A percentile compares a stretch with the other conserved stretches of the same genome.
These are phyloP conservation scores for Castanea mollissima DNA, from an alignment of 306 rosid genomes.

Conservation along the genomic window DNA sequence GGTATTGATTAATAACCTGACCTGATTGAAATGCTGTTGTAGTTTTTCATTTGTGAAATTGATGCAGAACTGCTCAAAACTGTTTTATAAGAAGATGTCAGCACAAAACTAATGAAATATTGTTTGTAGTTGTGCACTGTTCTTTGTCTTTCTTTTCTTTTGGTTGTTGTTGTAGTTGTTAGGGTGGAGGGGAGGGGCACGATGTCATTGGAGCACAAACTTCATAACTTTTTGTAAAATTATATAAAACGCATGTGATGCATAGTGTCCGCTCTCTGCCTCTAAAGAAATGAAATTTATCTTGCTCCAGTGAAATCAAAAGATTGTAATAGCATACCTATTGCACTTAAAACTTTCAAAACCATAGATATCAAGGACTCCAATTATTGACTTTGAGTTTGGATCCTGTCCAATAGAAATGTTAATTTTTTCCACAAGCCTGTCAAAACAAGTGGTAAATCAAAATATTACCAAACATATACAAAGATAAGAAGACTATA, in stretches of 20 bases:
- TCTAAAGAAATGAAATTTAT: no score
- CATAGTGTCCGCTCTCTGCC: no score
- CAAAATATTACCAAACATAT: conserved; percentile 7
- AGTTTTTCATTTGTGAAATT: conserved; percentile 97
- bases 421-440: conserved; percentile 98
- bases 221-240: no score
- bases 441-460: conserved; percentile 31
- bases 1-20: conserved; percentile 16
- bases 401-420: conserved; percentile 94
- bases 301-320: no score
- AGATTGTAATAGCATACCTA: conserved; percentile 49
- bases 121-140: not conserved
- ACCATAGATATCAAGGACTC: conserved; percentile 99
- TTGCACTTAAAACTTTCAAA: conserved; percentile 96
- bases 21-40: conserved; percentile 99
- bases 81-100: conserved; percentile 19
- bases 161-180: not conserved
- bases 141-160: not conserved
- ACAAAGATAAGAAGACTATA: conserved; percentile 11
- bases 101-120: not conserved
- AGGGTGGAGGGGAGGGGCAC: no score
- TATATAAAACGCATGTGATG: no score
- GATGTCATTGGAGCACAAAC: no score
- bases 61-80: conserved; percentile 99
- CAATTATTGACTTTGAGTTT: conserved; percentile 84